These are phyloP conservation scores for Fusarium clavum DNA, from an alignment of 2,329 filamentous ascomycete genomes.

Conservation along the genomic window DNA sequence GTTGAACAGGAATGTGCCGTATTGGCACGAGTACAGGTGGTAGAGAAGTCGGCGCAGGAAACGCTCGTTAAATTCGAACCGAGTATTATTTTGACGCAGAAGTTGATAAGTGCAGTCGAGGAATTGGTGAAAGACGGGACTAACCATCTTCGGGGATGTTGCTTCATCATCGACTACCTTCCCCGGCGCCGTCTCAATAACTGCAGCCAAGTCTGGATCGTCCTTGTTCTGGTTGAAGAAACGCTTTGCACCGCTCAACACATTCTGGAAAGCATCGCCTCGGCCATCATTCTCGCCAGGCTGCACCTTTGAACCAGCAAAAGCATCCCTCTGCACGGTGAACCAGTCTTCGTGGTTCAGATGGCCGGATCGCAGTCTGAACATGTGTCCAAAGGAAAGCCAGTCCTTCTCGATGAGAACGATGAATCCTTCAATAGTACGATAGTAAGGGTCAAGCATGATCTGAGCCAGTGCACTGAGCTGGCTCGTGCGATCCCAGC, in stretches of 20 bases:
- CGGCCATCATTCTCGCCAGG: conserved; percentile 71
- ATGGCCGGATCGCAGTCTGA: conserved; percentile 89
- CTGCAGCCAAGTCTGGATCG: conserved; percentile 70
- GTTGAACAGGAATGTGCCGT: conserved; percentile 96
- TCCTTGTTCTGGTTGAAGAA: conserved; percentile 81
- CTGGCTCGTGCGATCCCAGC: conserved; percentile 97
- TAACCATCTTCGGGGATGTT: conserved; percentile 89
- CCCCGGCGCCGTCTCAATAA: conserved; percentile 54
- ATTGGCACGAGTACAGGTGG: conserved; percentile 95
- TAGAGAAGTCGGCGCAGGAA: conserved; percentile 91
- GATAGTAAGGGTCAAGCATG: conserved; percentile 94
- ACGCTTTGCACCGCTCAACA: conserved; percentile 87
- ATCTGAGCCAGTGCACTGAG: conserved; percentile 91
- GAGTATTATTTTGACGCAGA: conserved; percentile 82
- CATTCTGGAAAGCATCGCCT: conserved; percentile 85
- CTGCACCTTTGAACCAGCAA: conserved; percentile 71
- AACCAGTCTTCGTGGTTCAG: conserved; percentile 96
- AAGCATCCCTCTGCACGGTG: conserved; percentile 82
- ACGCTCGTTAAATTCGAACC: conserved; percentile 96
- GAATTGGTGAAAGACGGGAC: conserved; percentile 97
- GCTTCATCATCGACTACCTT: conserved; percentile 67
- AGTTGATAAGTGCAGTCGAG: conserved; percentile 94
- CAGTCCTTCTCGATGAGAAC: conserved; percentile 97
- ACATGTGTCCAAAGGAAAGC: conserved; percentile 98
- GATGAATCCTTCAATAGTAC: conserved; percentile 94